Base-by-base conservation (phyloP, 148 eudicot genomes). In the Polygonum aviculare region DNA sequence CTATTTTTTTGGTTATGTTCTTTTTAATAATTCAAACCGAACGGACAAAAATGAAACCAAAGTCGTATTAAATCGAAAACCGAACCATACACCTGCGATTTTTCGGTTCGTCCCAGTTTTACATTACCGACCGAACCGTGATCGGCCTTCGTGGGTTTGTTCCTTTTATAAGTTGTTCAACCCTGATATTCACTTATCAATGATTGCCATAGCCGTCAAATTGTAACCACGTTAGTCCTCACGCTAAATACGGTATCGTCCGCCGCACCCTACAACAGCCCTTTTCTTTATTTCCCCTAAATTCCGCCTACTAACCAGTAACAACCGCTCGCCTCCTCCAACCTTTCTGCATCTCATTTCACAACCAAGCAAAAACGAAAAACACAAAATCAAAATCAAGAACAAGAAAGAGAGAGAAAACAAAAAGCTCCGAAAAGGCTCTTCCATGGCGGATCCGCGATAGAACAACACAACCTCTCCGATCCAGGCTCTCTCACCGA, bases 381-480 rank as follows among this genome's bases (percentile, higher is more conserved):
- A 26, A 26, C 31, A 26, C 31, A 26, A 26, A 26, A 26, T 26
- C 31, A 2, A 3, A 33, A 63, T 3, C 18, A 50, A 62, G 33
- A 63, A 63, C 35, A 31, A 63, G 12, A 16, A 5, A 3, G 18
- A 71, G 48, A 71, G 74, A 40, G 7, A 7, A 41, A 71, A 18
- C 31, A 22, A 12, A 39, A 44, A 44, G n/a, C 38, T 72, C 11
- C 38, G 33, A 22, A 62, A 44, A 72, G 35, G 1, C 19, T 54
- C 54, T 72, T 7, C 75, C 45, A 72, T 72, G 75, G 52, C 54
- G 75, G 75, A 72, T 72, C 75, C 26, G 72, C 75, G 26, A 16
- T 72, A 72, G 45, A 67, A 67, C 72, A 44, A 45, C 54, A 67
- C 72, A 44, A 45, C 54, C 52, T 72, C 45, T 44, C 40, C 15